Evolutionary conservation across 768 basidiomycete species (phyloP).

Genomic region (Lactarius deliciosus): DNA sequence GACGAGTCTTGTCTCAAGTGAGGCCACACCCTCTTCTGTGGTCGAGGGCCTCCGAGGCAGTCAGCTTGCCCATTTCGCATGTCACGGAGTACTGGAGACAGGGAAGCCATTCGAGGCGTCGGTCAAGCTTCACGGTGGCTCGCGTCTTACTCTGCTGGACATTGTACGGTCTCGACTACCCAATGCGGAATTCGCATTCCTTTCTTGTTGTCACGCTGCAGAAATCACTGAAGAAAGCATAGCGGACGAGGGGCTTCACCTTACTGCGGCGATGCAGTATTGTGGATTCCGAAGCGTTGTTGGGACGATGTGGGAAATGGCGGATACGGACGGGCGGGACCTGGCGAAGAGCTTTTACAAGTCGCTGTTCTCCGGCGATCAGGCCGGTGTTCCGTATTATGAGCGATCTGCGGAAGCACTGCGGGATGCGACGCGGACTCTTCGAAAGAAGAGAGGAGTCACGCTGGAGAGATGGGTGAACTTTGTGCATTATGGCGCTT

Average conservation of each 20-base stretch:
- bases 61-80: neutral
- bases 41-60: no score
- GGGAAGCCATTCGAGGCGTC: no score
- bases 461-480: neutral
- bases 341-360: neutral
- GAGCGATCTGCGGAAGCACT: neutral
- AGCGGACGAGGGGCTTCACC: neutral
- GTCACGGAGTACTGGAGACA: conserved; percentile 2
- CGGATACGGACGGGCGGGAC: neutral
- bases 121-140: neutral
- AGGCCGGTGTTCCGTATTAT: neutral
- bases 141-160: neutral
- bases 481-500: neutral
- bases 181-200: neutral
- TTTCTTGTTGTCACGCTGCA: neutral
- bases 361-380: neutral
- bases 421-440: neutral
- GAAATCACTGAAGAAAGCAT: neutral
- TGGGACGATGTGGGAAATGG: neutral
- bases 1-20: neutral
- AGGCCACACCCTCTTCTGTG: neutral
- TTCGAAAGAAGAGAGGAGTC: neutral
- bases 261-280: neutral
- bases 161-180: neutral
- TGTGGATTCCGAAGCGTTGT: neutral